A percentile compares a stretch with the other conserved stretches of the same genome.
phyloP scores from a whole-genome alignment of 2,329 filamentous ascomycete genomes.

The Colletotrichum sp. region DNA sequence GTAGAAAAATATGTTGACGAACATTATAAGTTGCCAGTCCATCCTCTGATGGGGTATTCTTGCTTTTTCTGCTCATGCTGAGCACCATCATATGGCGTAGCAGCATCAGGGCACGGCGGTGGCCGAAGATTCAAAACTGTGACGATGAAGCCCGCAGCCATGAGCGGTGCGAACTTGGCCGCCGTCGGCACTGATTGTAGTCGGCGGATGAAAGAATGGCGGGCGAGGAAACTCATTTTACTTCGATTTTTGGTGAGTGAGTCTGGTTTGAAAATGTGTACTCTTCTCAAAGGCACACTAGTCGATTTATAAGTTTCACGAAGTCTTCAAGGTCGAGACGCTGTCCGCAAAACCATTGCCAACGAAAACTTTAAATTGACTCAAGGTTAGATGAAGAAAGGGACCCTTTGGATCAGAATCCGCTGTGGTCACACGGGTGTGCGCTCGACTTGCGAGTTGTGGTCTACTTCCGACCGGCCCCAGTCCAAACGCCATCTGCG shows the following conservation, averaged over 20 bases:
- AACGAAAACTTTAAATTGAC: neutral
- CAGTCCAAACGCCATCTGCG: constrained; percentile 25
- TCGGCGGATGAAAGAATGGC: neutral
- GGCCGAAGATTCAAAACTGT: neutral
- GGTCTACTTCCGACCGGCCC: constrained; percentile 8
- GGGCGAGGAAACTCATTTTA: neutral
- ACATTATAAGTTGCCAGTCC: neutral
- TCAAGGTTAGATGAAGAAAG: neutral
- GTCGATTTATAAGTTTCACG: neutral
- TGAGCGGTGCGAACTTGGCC: neutral
- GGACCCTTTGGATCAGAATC: neutral
- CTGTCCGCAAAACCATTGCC: neutral
- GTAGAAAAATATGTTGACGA: neutral
- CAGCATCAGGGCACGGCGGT: neutral
- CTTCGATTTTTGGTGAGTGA: neutral
- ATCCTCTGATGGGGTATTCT: neutral
- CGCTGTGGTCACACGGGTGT: neutral
- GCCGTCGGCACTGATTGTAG: neutral
- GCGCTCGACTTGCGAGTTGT: neutral
- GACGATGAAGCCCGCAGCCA: neutral
- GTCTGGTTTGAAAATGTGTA: neutral
- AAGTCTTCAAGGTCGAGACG: neutral
- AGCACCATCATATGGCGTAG: neutral
- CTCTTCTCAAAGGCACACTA: neutral
- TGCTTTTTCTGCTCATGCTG: neutral